phyloP scores from a whole-genome alignment of 495 filamentous ascomycete species.

The Pyrenula massariospora region DNA sequence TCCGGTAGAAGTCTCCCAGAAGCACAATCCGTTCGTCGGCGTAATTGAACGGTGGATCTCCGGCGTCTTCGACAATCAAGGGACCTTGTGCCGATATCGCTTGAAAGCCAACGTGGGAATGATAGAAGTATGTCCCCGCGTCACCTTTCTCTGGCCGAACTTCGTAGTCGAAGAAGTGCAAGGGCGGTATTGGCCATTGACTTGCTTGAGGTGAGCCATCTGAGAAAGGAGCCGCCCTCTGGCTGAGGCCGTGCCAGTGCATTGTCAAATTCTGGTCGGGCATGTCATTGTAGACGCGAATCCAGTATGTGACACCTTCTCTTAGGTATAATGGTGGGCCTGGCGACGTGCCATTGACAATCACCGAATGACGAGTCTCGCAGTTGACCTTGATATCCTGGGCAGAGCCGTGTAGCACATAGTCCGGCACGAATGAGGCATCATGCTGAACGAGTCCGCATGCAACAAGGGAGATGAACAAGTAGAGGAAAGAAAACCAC shows the following conservation, averaged over 20 bases:
- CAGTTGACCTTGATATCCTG: slow-evolving; percentile 29
- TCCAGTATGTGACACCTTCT: slow-evolving; percentile 39
- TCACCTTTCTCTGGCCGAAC: slow-evolving; percentile 31
- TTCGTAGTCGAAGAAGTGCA: slow-evolving; percentile 52
- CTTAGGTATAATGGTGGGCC: slow-evolving; percentile 35
- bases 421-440: slow-evolving; percentile 33
- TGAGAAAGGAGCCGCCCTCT: slow-evolving; percentile 40
- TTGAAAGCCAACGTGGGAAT: slow-evolving; percentile 48
- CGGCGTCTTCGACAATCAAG: slow-evolving; percentile 40
- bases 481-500: background rate
- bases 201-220: slow-evolving; percentile 40
- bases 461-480: background rate
- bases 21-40: slow-evolving; percentile 43
- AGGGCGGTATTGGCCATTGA: slow-evolving; percentile 48
- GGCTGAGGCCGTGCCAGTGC: slow-evolving; percentile 51
- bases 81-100: slow-evolving; percentile 38
- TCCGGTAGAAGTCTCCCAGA: slow-evolving; percentile 38
- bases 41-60: slow-evolving; percentile 31
- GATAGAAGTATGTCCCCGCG: slow-evolving; percentile 48
- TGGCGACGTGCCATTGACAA: slow-evolving; percentile 43
- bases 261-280: slow-evolving; percentile 38
- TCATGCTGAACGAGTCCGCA: slow-evolving; percentile 16
- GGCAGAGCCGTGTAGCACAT: slow-evolving; percentile 30
- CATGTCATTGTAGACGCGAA: slow-evolving; percentile 50
- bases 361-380: slow-evolving; percentile 23